Evolutionary conservation across 106 monocot genomes (phyloP).

Genomic region (Amphibolis antarctica): DNA sequence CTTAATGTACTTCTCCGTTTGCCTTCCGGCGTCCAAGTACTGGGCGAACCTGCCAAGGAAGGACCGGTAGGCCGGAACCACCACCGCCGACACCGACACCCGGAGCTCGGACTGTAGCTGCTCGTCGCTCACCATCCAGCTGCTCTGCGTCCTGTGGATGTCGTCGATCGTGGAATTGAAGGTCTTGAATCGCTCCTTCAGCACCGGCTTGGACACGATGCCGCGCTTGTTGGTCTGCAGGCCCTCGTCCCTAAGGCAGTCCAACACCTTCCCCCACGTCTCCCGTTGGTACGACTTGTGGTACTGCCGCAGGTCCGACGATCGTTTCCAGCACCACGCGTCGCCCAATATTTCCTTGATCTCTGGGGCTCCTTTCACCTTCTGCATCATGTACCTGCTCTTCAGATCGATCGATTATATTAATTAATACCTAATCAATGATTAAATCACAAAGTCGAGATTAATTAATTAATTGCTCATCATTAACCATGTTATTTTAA

Average conservation of each 20-base stretch:
- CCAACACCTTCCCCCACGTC: constrained; percentile 24
- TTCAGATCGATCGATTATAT: no score
- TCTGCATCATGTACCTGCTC: constrained; percentile 58
- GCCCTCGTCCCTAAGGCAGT: constrained; percentile 24
- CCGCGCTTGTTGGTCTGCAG: neutral
- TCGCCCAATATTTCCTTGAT: constrained; percentile 28
- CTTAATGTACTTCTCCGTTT: constrained; percentile 32
- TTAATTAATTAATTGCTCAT: constrained; percentile 8
- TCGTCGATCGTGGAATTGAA: constrained; percentile 30
- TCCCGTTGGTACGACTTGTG: constrained; percentile 32
- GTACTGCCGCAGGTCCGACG: constrained; percentile 23
- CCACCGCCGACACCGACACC: constrained; percentile 26
- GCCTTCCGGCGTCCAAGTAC: constrained; percentile 20
- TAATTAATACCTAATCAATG: no score
- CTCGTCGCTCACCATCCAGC: constrained; percentile 28
- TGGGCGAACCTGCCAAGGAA: constrained; percentile 26
- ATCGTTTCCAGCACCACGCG: constrained; percentile 18
- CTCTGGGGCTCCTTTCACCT: constrained; percentile 43
- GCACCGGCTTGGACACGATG: constrained; percentile 13
- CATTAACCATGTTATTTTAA: no score
- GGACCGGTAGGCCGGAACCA: constrained; percentile 26
- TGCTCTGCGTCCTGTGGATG: constrained; percentile 29
- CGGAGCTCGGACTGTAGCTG: constrained; percentile 30
- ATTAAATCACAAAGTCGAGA: neutral
- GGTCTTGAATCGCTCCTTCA: constrained; percentile 27